Conservation (phyloP, 169 alveolate genomes). For the Eimeria acervulina region DNA sequence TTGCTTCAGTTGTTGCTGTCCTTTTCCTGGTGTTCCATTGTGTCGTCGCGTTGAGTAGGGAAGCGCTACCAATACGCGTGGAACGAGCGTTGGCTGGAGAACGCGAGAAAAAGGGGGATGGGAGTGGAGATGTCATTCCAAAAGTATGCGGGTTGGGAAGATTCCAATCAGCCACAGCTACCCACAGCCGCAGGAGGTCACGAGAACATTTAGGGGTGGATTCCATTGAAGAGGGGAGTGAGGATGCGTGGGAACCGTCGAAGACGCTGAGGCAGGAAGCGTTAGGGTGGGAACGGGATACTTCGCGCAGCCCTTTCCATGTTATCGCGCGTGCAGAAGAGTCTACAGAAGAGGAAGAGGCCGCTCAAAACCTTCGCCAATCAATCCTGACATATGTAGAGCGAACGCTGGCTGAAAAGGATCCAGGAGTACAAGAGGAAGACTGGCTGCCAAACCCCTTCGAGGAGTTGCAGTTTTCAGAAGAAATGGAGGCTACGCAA, state of each 20-base stretch:
- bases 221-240: background rate
- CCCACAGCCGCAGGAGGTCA: background rate
- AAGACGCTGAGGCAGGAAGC: background rate
- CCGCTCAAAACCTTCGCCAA: background rate
- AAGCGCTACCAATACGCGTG: background rate
- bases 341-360: background rate
- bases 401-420: background rate
- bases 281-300: background rate
- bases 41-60: background rate
- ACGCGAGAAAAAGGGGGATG: background rate
- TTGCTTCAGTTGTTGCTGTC: background rate
- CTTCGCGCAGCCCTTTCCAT: background rate
- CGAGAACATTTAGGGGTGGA: background rate
- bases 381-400: conserved; percentile 6
- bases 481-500: background rate
- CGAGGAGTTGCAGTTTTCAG: background rate
- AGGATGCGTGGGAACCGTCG: background rate
- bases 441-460: background rate
- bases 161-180: background rate
- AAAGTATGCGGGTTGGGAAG: background rate
- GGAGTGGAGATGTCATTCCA: background rate
- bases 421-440: background rate
- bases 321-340: background rate
- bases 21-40: conserved; percentile 3
- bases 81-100: background rate